Evolutionary conservation across 306 rosid species (phyloP).

Genomic region (Hippophae rhamnoides): DNA sequence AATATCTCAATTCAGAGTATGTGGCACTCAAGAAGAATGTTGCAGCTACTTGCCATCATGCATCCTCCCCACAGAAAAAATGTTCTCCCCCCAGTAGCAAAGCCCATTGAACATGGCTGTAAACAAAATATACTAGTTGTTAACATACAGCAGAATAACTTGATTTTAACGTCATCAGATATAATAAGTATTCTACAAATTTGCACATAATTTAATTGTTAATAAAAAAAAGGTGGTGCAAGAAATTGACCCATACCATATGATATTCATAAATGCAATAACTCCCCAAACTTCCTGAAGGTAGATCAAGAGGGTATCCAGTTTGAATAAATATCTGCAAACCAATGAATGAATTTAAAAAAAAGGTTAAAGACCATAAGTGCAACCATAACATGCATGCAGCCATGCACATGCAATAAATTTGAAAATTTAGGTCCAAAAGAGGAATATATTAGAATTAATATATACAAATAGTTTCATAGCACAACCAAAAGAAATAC

Average conservation of each 20-base stretch:
- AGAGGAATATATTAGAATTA: not conserved
- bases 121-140: constrained; percentile 2
- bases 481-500: not conserved
- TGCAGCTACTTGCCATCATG: constrained; percentile 86
- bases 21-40: constrained; percentile 9
- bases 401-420: constrained; percentile 1
- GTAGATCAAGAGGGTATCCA: constrained; percentile 96
- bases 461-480: not conserved
- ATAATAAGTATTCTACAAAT: not conserved
- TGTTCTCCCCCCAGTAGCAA: constrained; percentile 98
- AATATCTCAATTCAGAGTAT: not conserved
- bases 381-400: constrained; percentile 4
- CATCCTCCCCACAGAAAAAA: constrained; percentile 99
- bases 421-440: not conserved
- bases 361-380: not conserved
- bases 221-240: not conserved
- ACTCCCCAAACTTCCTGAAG: constrained; percentile 97
- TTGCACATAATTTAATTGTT: not conserved
- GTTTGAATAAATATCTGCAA: constrained; percentile 97
- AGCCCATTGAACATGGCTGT: constrained; percentile 99
- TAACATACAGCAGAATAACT: too few species aligned
- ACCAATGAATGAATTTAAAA: constrained; percentile 20
- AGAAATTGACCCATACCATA: constrained; percentile 50
- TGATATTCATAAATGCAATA: constrained; percentile 97
- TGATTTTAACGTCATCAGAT: not conserved